A percentile compares a stretch with the other conserved stretches of the same genome.
These are phyloP conservation scores for Xylaria sp. DNA, from an alignment of 2,329 filamentous ascomycete species.

Conservation along the genomic window DNA sequence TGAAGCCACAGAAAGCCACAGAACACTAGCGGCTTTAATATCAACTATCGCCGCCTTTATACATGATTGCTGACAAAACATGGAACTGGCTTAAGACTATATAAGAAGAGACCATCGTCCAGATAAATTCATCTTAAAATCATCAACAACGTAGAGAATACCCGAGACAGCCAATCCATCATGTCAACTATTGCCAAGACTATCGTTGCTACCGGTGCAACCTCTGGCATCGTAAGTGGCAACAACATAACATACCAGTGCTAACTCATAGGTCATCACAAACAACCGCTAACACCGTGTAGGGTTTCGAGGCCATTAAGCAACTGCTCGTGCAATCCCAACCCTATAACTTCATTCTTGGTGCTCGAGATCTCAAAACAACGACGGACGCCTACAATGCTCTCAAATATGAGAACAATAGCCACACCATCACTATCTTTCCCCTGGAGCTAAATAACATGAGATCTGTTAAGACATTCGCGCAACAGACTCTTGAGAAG, in stretches of 20 bases:
- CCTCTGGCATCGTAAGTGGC: conserved; percentile 59
- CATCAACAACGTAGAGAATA: background rate
- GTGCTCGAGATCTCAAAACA: conserved; percentile 57
- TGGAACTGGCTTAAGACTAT: background rate
- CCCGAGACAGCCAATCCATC: background rate
- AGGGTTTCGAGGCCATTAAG: conserved; percentile 65
- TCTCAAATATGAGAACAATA: conserved; percentile 54
- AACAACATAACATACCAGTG: background rate
- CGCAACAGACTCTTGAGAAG: conserved; percentile 54
- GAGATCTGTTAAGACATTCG: conserved; percentile 58
- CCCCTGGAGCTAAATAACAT: conserved; percentile 61
- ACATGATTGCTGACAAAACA: conserved; percentile 31
- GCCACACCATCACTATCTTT: conserved; percentile 57
- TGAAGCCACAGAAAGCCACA: background rate
- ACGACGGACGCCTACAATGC: conserved; percentile 56
- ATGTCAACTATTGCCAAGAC: conserved; percentile 59
- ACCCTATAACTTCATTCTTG: conserved; percentile 61
- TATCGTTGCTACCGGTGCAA: conserved; percentile 61
- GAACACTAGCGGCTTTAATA: conserved; percentile 28
- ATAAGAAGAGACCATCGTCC: conserved; percentile 20
- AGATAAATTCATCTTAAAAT: background rate
- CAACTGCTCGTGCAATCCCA: conserved; percentile 59
- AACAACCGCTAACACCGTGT: conserved; percentile 1
- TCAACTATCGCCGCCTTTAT: conserved; percentile 26
- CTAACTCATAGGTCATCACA: conserved; percentile 17